phyloP scores from a whole-genome alignment of 2,329 filamentous ascomycete genomes.

The Acrodontium crateriforme region DNA sequence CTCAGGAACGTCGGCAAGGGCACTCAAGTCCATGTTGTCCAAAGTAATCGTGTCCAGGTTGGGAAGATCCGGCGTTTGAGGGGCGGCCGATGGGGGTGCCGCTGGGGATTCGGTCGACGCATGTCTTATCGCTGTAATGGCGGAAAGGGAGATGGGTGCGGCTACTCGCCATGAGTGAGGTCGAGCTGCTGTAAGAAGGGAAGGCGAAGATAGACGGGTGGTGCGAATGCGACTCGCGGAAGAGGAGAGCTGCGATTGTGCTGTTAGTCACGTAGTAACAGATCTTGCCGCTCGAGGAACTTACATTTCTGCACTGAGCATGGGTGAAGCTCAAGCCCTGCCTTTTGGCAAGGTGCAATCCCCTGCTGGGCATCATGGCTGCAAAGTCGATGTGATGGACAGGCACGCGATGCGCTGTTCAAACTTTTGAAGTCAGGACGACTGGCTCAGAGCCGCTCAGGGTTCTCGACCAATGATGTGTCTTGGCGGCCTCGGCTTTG shows the following conservation, averaged over 20 bases:
- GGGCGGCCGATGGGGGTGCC: slow-evolving; percentile 10
- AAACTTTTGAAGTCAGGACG: no score
- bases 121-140: slow-evolving; percentile 11
- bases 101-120: slow-evolving; percentile 20
- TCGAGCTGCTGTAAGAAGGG: no score
- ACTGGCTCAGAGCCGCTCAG: no score
- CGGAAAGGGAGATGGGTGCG: not conserved
- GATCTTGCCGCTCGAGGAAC: no score
- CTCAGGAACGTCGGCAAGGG: slow-evolving; percentile 49
- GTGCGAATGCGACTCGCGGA: no score
- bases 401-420: no score
- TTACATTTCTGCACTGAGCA: slow-evolving; percentile 17
- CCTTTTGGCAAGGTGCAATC: slow-evolving; percentile 24
- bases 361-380: slow-evolving; percentile 38
- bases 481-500: no score
- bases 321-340: slow-evolving; percentile 11
- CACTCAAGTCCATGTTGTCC: slow-evolving; percentile 22
- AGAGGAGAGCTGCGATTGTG: no score
- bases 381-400: no score
- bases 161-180: not conserved
- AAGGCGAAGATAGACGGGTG: no score
- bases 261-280: no score
- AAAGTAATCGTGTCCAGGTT: slow-evolving; percentile 22
- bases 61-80: slow-evolving; percentile 8
- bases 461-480: no score